Base-by-base conservation (phyloP, 805 yeast genomes). In the Kluyveromyces nonfermentans region DNA sequence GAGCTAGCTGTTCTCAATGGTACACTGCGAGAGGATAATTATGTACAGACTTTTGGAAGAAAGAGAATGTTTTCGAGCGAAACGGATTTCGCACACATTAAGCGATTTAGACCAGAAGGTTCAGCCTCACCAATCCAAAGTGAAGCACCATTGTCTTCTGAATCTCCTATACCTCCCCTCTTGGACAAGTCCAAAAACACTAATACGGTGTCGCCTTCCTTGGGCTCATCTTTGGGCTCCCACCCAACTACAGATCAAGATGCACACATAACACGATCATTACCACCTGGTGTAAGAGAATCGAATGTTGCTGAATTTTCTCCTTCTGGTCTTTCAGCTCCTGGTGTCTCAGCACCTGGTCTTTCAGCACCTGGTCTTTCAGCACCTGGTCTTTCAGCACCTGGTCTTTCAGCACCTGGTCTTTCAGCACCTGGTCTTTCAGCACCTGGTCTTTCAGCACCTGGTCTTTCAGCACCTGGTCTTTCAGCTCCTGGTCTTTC, bases 1-100 rank as follows among this genome's bases (percentile, higher is more conserved):
- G 96, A 90, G 57, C 72, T 93, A 54, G 99, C 99, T 0, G 82
- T 85, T 19, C 70, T 93, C 44, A 94, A 93, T 65, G 99, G 99
- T 63, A 93, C 98, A 0, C 70, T 88, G 38, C 74, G 97, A 43
- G 95, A 85, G 54, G 90, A 82, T 50, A 77, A 72, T 18, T 38
- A 38, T 28, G 41, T 38, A 16, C 41, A 38, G 28, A 38, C 41
- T 10, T 38, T 38, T 15, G 41, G 41, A 15, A 28, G 41, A 17
- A 38, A 38, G 21, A 14, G 41, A 28, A 38, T 30, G 15, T 32
- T 32, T 15, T 28, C 19, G 18, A 33, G 19, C 35, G 34, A 31
- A n/a, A 21, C n/a, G 20, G 41, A 12, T 15, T 31, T 33, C 15
- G 41, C 30, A 19, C 16, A n/a, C 9, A 9, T 22, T 15, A 38